These are phyloP conservation scores for Rhytidhysteron rufulum DNA, from an alignment of 2,329 filamentous ascomycete genomes.

Conservation along the genomic window DNA sequence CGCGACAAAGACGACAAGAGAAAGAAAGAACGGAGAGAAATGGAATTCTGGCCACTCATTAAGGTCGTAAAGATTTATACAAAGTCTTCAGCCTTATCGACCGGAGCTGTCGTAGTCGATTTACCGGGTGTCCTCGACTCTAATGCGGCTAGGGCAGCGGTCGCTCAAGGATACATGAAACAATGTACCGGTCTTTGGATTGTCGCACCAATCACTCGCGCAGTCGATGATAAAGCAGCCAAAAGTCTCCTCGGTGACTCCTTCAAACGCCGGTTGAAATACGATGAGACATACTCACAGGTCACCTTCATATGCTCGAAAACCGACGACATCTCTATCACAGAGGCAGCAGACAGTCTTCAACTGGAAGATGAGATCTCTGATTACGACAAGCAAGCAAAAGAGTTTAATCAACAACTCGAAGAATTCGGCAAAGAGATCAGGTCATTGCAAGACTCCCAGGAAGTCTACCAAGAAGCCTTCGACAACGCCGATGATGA, in stretches of 20 bases:
- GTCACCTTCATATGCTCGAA: slow-evolving; percentile 63
- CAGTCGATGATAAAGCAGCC: slow-evolving; percentile 58
- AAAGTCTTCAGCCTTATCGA: slow-evolving; percentile 49
- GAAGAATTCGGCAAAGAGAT: slow-evolving; percentile 16
- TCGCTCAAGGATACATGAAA: slow-evolving; percentile 58
- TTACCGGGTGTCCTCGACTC: slow-evolving; percentile 58
- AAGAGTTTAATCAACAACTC: slow-evolving; percentile 14
- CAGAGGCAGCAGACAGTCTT: slow-evolving; percentile 41
- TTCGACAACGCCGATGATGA: slow-evolving; percentile 39
- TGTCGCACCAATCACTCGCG: slow-evolving; percentile 58
- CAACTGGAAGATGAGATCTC: slow-evolving; percentile 30
- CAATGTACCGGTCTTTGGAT: slow-evolving; percentile 59
- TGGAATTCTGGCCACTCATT: slow-evolving; percentile 51
- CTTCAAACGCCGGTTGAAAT: slow-evolving; percentile 58
- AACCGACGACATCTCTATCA: slow-evolving; percentile 57
- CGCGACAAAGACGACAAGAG: slow-evolving; percentile 26
- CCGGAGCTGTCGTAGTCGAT: slow-evolving; percentile 55
- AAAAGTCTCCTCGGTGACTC: slow-evolving; percentile 53
- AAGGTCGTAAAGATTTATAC: slow-evolving; percentile 52
- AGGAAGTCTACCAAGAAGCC: slow-evolving; percentile 27
- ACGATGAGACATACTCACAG: slow-evolving; percentile 52
- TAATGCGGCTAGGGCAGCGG: slow-evolving; percentile 56
- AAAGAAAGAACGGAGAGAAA: slow-evolving; percentile 25
- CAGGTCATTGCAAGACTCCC: slow-evolving; percentile 28
- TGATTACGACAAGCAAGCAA: slow-evolving; percentile 21